A percentile compares a stretch with the other conserved stretches of the same genome.
phyloP scores from a whole-genome alignment of 2,329 filamentous ascomycete species.

The Pseudogymnoascus sp. region DNA sequence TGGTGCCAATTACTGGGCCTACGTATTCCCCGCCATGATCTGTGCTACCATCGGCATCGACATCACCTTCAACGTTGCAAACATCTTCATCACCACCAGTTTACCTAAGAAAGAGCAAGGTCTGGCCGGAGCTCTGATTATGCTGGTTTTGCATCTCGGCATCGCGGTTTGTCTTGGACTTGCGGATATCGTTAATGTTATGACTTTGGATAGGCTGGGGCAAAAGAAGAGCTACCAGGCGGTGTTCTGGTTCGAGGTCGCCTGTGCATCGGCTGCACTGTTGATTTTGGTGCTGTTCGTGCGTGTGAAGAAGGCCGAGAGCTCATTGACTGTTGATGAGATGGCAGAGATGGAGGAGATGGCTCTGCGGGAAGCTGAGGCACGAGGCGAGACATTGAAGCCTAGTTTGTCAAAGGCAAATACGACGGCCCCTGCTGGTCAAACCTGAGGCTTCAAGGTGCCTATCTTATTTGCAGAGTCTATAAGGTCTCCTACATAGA shows the following conservation, averaged over 20 bases:
- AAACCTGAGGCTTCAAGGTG: not conserved
- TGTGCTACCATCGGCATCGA: slow-evolving; percentile 66
- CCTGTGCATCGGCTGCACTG: slow-evolving; percentile 43
- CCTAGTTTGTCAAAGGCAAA: not conserved
- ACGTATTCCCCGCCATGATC: slow-evolving; percentile 62
- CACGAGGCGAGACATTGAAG: not conserved
- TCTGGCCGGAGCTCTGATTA: slow-evolving; percentile 63
- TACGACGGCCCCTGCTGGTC: not conserved
- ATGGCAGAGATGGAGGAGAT: slow-evolving; percentile 27
- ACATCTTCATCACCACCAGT: slow-evolving; percentile 68
- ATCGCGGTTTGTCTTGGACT: slow-evolving; percentile 66
- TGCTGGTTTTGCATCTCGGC: slow-evolving; percentile 61
- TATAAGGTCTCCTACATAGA: not conserved
- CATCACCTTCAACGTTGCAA: slow-evolving; percentile 66
- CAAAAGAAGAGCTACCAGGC: slow-evolving; percentile 49
- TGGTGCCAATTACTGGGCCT: slow-evolving; percentile 50
- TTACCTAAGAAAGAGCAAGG: slow-evolving; percentile 60
- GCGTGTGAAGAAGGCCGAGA: slow-evolving; percentile 44
- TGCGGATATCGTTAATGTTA: slow-evolving; percentile 54
- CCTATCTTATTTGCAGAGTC: not conserved
- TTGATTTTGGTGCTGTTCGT: slow-evolving; percentile 44
- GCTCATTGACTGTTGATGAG: slow-evolving; percentile 51
- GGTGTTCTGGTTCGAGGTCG: slow-evolving; percentile 60
- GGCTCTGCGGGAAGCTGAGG: not conserved
- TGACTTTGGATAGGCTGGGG: slow-evolving; percentile 29